Conservation (phyloP, 805 yeast genomes). For the Yarrowia hollandica region DNA sequence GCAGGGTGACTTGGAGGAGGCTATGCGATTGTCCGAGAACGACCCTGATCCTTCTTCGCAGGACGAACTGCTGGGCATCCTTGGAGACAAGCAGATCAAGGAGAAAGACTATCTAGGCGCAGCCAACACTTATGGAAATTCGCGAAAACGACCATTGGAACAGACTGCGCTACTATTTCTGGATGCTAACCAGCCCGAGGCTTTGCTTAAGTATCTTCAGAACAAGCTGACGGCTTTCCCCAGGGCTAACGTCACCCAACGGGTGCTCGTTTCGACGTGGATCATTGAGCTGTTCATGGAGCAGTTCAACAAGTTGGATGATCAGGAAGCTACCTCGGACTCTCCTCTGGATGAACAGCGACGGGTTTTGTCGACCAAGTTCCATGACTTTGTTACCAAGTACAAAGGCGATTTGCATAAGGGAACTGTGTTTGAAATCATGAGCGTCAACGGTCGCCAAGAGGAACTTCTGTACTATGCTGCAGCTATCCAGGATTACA, state of each 20-base stretch:
- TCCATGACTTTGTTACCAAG: constrained; percentile 52
- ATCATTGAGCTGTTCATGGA: constrained; percentile 59
- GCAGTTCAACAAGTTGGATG: constrained; percentile 48
- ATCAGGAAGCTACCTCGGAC: constrained; percentile 38
- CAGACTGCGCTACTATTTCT: constrained; percentile 60
- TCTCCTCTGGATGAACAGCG: constrained; percentile 37
- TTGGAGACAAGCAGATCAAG: constrained; percentile 51
- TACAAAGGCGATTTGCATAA: constrained; percentile 58
- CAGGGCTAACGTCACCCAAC: constrained; percentile 45
- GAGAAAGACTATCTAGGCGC: constrained; percentile 40
- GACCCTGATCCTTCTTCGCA: constrained; percentile 33
- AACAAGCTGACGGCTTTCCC: constrained; percentile 43
- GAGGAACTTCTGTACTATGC: constrained; percentile 69
- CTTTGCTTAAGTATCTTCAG: constrained; percentile 50
- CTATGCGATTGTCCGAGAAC: constrained; percentile 52
- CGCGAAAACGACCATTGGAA: constrained; percentile 67
- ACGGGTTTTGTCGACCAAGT: constrained; percentile 39
- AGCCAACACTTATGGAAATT: constrained; percentile 57
- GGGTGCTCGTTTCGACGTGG: constrained; percentile 62
- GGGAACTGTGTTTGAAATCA: constrained; percentile 68
- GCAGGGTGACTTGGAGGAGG: constrained; percentile 60
- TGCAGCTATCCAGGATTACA: constrained; percentile 62
- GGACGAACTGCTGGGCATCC: constrained; percentile 46
- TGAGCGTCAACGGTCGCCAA: constrained; percentile 64
- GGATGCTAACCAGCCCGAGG: constrained; percentile 45